phyloP scores from a whole-genome alignment of 2,329 filamentous ascomycete species.

The Claviceps citrina region DNA sequence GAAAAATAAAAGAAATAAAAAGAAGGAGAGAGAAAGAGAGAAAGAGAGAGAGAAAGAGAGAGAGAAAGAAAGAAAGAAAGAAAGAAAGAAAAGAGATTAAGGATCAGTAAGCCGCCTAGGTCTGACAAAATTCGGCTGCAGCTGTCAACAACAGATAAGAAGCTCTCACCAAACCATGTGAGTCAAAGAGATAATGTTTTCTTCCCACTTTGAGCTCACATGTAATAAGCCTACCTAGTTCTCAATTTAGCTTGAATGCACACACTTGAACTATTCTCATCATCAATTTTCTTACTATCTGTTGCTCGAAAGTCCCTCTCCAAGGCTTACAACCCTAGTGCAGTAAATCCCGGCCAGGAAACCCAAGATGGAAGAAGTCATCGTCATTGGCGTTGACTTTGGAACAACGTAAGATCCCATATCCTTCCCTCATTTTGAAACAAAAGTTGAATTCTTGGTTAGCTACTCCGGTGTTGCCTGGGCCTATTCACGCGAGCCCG shows the following conservation, averaged over 20 bases:
- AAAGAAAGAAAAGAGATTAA: neutral
- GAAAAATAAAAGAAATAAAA: no score
- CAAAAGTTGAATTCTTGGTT: neutral
- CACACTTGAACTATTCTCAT: neutral
- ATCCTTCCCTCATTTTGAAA: neutral
- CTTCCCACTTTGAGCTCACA: neutral
- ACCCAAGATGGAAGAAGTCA: neutral
- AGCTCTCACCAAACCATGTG: neutral
- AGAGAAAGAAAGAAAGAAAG: neutral
- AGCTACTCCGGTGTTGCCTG: conserved; percentile 28
- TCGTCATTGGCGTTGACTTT: conserved; percentile 30
- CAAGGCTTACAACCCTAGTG: neutral
- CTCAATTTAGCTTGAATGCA: neutral
- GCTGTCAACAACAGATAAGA: neutral
- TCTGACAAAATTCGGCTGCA: neutral
- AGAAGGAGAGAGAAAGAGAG: no score
- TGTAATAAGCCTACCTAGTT: no score
- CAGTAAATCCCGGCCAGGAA: neutral
- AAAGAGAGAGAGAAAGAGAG: no score
- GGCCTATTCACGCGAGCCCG: conserved; percentile 15
- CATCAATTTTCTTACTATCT: no score
- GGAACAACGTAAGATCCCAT: conserved; percentile 29
- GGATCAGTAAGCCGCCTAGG: neutral
- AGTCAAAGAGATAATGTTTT: neutral
- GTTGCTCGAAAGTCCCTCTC: neutral